A percentile compares a stretch with the other conserved stretches of the same genome.
phyloP scores from a whole-genome alignment of 768 basidiomycete species.

The Podaxis pistillaris region DNA sequence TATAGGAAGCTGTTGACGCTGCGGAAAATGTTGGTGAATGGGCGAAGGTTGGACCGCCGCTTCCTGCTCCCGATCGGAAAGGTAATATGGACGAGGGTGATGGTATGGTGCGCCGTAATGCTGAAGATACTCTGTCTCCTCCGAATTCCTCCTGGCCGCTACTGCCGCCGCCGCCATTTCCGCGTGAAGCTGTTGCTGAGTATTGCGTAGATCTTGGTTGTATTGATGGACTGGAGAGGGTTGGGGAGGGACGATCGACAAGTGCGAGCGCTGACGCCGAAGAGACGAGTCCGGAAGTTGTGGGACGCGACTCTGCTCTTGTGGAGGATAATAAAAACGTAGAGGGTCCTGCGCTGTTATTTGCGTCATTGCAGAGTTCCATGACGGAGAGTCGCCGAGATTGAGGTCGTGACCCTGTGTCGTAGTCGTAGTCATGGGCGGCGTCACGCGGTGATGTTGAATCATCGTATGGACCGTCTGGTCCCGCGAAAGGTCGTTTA shows the following conservation, averaged over 20 bases:
- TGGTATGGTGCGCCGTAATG: constrained; percentile 21
- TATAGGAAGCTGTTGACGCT: constrained; percentile 23
- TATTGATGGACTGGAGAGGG: constrained; percentile 25
- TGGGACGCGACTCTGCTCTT: constrained; percentile 28
- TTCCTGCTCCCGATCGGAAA: constrained; percentile 23
- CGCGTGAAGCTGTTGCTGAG: constrained; percentile 28
- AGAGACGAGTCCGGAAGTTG: constrained; percentile 45
- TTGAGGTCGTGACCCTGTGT: constrained; percentile 71
- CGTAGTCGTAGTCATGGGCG: constrained; percentile 54
- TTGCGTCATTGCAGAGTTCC: constrained; percentile 82
- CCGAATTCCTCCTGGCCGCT: constrained; percentile 22
- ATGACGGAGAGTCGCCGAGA: constrained; percentile 80
- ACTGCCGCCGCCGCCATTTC: constrained; percentile 21
- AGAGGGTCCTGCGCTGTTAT: constrained; percentile 17
- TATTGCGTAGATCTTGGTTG: constrained; percentile 19
- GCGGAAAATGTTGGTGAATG: constrained; percentile 29
- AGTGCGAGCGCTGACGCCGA: constrained; percentile 40
- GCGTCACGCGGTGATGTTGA: constrained; percentile 15
- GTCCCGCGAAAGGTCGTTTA: constrained; percentile 62
- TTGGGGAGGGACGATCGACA: constrained; percentile 29
- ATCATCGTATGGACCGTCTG: constrained; percentile 45
- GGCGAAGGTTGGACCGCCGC: constrained; percentile 19
- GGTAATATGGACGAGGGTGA: constrained; percentile 32
- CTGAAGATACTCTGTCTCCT: constrained; percentile 23
- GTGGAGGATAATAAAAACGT: constrained; percentile 26